phyloP scores from a whole-genome alignment of 2,329 filamentous ascomycete species.

The Phialemoniopsis sp. region DNA sequence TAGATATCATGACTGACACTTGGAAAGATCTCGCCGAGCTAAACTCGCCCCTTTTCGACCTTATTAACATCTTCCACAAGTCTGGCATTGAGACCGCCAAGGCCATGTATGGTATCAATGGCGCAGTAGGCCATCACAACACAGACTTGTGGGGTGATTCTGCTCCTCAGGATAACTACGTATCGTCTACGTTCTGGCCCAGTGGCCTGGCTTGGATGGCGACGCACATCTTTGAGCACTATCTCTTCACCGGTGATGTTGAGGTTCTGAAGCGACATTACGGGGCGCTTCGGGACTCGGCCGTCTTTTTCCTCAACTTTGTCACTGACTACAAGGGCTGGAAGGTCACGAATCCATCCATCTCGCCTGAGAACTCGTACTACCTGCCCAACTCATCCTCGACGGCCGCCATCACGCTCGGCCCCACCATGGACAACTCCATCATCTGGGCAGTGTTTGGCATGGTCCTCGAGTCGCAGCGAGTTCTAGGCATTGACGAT shows the following conservation, averaged over 20 bases:
- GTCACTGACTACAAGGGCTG: constrained; percentile 19
- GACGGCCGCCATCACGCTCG: neutral
- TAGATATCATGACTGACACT: no score
- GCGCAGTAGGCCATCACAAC: constrained; percentile 13
- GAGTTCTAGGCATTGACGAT: constrained; percentile 1
- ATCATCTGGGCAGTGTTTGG: constrained; percentile 5
- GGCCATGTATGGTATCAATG: constrained; percentile 11
- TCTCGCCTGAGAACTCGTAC: constrained; percentile 19
- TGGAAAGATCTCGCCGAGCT: constrained; percentile 18
- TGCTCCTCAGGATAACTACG: constrained; percentile 12
- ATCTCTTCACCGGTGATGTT: constrained; percentile 24
- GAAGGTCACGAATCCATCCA: constrained; percentile 17
- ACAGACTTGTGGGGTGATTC: constrained; percentile 14
- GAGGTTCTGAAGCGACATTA: constrained; percentile 18
- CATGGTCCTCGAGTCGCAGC: neutral
- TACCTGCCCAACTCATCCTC: constrained; percentile 8
- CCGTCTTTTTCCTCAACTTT: constrained; percentile 24
- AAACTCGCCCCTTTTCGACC: constrained; percentile 28
- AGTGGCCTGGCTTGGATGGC: constrained; percentile 34
- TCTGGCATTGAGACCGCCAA: constrained; percentile 9
- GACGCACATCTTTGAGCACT: constrained; percentile 32
- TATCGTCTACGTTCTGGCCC: constrained; percentile 27
- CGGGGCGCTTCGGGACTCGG: constrained; percentile 20
- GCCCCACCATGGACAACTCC: constrained; percentile 4
- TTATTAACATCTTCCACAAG: constrained; percentile 24